Conservation (phyloP, 495 filamentous ascomycete genomes). For the Pseudomonodictys pantanalensis region DNA sequence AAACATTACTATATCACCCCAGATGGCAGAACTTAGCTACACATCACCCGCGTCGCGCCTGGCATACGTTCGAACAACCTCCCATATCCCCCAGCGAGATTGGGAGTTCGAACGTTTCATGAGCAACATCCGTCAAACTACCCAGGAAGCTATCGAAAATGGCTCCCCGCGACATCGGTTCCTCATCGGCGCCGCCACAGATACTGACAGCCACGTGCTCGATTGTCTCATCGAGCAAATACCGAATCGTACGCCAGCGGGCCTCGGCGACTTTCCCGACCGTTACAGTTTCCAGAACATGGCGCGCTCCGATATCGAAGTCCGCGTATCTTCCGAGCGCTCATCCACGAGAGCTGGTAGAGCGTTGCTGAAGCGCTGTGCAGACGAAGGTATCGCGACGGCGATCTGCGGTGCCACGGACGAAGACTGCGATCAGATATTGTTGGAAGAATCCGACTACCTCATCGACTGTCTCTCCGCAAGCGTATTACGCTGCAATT, state of each 20-base stretch:
- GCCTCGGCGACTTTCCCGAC: neutral
- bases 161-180: neutral
- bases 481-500: neutral
- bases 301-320: neutral
- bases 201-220: neutral
- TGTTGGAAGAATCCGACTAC: neutral
- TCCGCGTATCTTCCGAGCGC: neutral
- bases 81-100: no score
- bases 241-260: no score
- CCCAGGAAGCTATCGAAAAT: neutral
- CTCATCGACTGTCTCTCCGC: neutral
- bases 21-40: no score
- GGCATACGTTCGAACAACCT: no score
- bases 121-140: neutral
- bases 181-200: neutral
- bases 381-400: neutral
- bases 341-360: neutral
- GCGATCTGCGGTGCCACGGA: neutral
- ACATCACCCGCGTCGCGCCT: no score
- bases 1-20: no score
- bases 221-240: neutral
- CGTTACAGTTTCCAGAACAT: neutral
- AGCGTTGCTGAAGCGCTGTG: neutral
- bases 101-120: neutral
- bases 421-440: neutral